Evolutionary conservation across 2,329 filamentous ascomycete species (phyloP).

Genomic region (Piedraia hortae): DNA sequence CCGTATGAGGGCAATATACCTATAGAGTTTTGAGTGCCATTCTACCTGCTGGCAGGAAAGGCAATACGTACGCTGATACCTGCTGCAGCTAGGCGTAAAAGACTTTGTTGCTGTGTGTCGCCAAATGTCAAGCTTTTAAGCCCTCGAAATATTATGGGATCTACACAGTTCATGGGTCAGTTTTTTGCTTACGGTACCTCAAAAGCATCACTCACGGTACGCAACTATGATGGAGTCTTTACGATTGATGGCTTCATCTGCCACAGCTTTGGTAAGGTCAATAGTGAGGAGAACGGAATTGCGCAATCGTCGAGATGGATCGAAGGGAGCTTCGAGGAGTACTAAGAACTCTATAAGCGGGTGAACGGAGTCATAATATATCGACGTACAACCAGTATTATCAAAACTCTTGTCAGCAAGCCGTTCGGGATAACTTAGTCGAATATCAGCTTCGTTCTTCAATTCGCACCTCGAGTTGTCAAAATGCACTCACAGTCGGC

Average conservation of each 20-base stretch:
- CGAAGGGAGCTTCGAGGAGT: constrained; percentile 40
- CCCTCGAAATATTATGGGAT: constrained; percentile 87
- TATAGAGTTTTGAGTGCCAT: constrained; percentile 2
- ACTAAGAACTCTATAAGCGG: constrained; percentile 17
- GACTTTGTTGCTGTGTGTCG: constrained; percentile 63
- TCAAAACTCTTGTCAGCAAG: constrained; percentile 81
- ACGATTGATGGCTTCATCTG: constrained; percentile 60
- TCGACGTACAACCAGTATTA: constrained; percentile 49
- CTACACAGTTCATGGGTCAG: constrained; percentile 19
- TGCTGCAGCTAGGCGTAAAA: constrained; percentile 55
- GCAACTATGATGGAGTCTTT: constrained; percentile 57
- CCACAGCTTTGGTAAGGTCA: constrained; percentile 70
- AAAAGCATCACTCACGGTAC: constrained; percentile 38
- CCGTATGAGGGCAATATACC: constrained; percentile 84
- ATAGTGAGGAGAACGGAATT: constrained; percentile 59
- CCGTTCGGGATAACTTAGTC: constrained; percentile 75
- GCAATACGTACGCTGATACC: constrained; percentile 41
- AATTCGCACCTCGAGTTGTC: no score
- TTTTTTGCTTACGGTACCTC: constrained; percentile 6
- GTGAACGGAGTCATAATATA: background rate
- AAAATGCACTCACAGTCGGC: constrained; percentile 36
- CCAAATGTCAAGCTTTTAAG: constrained; percentile 66
- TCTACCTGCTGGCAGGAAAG: background rate
- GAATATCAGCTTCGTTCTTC: no score
- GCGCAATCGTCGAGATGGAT: constrained; percentile 25